Conservation (phyloP, 2,329 filamentous ascomycete genomes). For the Chaetomiaceae sp. region DNA sequence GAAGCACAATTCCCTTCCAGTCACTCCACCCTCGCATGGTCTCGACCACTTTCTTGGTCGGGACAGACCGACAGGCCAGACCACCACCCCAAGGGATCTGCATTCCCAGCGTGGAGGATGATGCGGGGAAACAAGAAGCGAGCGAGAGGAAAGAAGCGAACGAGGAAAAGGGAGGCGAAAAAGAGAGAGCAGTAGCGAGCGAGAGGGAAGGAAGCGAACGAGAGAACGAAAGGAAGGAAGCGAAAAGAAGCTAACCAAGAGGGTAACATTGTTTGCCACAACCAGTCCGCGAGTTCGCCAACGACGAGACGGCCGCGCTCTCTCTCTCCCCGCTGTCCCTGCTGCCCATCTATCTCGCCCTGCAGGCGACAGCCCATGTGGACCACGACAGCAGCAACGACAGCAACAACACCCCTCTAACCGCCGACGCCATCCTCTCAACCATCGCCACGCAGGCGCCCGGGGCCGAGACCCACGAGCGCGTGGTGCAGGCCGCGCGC, state of each 20-base stretch:
- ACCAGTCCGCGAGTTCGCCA: slow-evolving; percentile 50
- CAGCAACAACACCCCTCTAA: slow-evolving; percentile 30
- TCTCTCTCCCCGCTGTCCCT: slow-evolving; percentile 53
- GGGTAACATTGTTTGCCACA: slow-evolving; percentile 27
- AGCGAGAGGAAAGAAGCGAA: not conserved
- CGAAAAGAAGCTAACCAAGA: slow-evolving; percentile 8
- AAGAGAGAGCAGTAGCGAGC: too few relatives aligned
- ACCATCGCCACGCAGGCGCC: slow-evolving; percentile 41
- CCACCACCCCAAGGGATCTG: too few relatives aligned
- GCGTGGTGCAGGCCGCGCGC: slow-evolving; percentile 50
- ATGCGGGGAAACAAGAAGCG: not conserved
- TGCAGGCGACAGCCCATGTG: slow-evolving; percentile 49
- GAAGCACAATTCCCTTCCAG: not conserved
- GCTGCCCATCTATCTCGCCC: slow-evolving; percentile 64
- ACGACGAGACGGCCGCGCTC: slow-evolving; percentile 47
- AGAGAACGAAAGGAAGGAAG: slow-evolving; percentile 4
- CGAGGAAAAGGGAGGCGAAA: too few relatives aligned
- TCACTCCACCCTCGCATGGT: not conserved
- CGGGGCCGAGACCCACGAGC: slow-evolving; percentile 45
- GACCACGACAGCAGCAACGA: not conserved
- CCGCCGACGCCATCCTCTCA: slow-evolving; percentile 50
- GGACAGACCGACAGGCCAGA: too few relatives aligned
- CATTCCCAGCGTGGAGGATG: too few relatives aligned
- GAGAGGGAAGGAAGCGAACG: not conserved
- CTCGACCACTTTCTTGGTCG: too few relatives aligned